Evolutionary conservation across 2,329 filamentous ascomycete genomes (phyloP).

Genomic region (Fusarium musae): DNA sequence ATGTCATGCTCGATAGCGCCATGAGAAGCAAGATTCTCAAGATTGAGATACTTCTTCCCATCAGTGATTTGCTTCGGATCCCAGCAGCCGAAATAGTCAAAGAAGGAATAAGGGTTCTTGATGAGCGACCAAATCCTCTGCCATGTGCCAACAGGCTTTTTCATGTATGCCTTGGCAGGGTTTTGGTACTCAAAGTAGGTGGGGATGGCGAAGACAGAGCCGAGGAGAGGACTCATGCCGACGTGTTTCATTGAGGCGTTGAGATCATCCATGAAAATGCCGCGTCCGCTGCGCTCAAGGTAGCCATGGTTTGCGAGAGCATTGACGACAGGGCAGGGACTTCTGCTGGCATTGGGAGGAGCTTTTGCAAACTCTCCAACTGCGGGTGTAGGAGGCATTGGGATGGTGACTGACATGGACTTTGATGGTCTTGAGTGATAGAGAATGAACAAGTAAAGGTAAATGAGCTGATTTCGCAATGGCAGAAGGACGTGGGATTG

Average conservation of each 20-base stretch:
- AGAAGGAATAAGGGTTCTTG: slow-evolving; percentile 15
- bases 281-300: slow-evolving; percentile 5
- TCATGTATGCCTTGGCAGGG: background rate
- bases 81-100: slow-evolving; percentile 21
- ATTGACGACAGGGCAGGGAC: slow-evolving; percentile 17
- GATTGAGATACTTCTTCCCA: slow-evolving; percentile 18
- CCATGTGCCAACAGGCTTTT: background rate
- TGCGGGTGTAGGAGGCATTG: background rate
- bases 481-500: background rate
- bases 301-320: slow-evolving; percentile 25
- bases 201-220: slow-evolving; percentile 17
- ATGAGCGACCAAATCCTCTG: slow-evolving; percentile 10
- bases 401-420: background rate
- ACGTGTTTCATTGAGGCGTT: slow-evolving; percentile 14
- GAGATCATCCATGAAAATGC: slow-evolving; percentile 7
- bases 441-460: background rate
- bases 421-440: background rate
- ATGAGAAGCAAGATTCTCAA: slow-evolving; percentile 3
- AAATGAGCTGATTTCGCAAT: background rate
- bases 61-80: background rate
- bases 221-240: slow-evolving; percentile 17
- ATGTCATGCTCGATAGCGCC: slow-evolving; percentile 22
- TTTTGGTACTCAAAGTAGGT: slow-evolving; percentile 24
- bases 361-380: slow-evolving; percentile 1
- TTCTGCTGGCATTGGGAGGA: slow-evolving; percentile 14